A percentile compares a stretch with the other conserved stretches of the same genome.
These are phyloP conservation scores for Talaromyces funiculosus DNA, from an alignment of 2,329 filamentous ascomycete species.

Conservation along the genomic window DNA sequence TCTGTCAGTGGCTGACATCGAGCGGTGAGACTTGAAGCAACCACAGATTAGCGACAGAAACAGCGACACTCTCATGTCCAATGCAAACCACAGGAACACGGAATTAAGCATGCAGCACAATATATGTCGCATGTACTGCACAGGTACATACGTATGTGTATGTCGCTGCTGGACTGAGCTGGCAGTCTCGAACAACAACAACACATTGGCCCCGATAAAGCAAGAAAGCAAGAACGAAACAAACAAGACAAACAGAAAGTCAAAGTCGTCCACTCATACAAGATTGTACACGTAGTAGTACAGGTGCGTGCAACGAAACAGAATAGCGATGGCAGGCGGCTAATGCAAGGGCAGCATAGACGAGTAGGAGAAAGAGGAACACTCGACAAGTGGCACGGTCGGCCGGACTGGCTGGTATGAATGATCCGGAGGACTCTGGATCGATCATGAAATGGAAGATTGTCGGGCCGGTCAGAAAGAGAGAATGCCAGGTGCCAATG, in stretches of 20 bases:
- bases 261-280: slow-evolving; percentile 12
- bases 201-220: background rate
- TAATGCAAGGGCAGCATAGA: slow-evolving; percentile 12
- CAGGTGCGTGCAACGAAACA: slow-evolving; percentile 3
- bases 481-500: background rate
- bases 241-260: background rate
- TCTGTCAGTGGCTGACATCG: background rate
- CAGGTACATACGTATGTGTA: background rate
- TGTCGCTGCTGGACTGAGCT: slow-evolving; percentile 9
- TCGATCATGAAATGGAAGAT: background rate
- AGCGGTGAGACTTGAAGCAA: slow-evolving; percentile 7
- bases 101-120: background rate
- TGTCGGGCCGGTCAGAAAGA: background rate
- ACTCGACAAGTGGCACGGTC: background rate
- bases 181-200: background rate
- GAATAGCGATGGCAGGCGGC: background rate
- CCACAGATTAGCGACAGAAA: background rate
- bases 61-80: background rate
- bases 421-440: too few species aligned
- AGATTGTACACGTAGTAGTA: slow-evolving; percentile 13
- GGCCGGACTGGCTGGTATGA: background rate
- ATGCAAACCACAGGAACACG: background rate
- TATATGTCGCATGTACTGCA: slow-evolving; percentile 1
- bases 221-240: background rate
- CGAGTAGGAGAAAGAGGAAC: background rate